phyloP scores from a whole-genome alignment of 306 rosid genomes.

The Castanea crenata region DNA sequence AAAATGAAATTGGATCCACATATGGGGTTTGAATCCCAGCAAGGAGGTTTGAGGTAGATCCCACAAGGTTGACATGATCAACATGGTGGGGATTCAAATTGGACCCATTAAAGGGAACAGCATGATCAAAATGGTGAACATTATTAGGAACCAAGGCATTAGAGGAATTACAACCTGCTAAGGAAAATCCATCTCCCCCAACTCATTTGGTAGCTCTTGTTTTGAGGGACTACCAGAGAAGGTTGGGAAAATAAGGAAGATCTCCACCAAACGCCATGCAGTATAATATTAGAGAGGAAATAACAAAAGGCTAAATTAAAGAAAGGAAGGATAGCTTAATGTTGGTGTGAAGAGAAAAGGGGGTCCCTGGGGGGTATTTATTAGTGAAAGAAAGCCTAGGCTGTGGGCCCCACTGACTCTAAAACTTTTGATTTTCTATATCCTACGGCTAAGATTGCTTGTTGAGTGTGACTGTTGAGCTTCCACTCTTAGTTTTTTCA shows the following conservation, averaged over 20 bases:
- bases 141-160: constrained; percentile 21
- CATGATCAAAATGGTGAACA: constrained; percentile 14
- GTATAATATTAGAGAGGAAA: neutral
- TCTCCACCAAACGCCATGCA: constrained; percentile 44
- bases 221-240: constrained; percentile 24
- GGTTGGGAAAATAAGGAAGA: constrained; percentile 18
- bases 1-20: constrained; percentile 5
- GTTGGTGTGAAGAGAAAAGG: neutral
- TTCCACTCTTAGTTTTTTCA: constrained; percentile 16
- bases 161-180: constrained; percentile 4
- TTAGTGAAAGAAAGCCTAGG: constrained; percentile 8
- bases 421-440: constrained; percentile 8
- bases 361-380: constrained; percentile 7
- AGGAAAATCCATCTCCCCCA: neutral
- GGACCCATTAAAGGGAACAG: constrained; percentile 18
- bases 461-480: constrained; percentile 41
- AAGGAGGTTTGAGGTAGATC: constrained; percentile 27
- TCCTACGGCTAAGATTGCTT: constrained; percentile 38
- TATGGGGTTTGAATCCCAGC: constrained; percentile 14
- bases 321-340: constrained; percentile 20
- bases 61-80: neutral
- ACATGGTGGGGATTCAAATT: neutral
- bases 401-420: constrained; percentile 14
- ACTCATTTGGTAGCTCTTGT: neutral
- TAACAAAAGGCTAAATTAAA: neutral